phyloP scores from a whole-genome alignment of 192 early-diverging fungal genomes.

The Geranomyces variabilis region DNA sequence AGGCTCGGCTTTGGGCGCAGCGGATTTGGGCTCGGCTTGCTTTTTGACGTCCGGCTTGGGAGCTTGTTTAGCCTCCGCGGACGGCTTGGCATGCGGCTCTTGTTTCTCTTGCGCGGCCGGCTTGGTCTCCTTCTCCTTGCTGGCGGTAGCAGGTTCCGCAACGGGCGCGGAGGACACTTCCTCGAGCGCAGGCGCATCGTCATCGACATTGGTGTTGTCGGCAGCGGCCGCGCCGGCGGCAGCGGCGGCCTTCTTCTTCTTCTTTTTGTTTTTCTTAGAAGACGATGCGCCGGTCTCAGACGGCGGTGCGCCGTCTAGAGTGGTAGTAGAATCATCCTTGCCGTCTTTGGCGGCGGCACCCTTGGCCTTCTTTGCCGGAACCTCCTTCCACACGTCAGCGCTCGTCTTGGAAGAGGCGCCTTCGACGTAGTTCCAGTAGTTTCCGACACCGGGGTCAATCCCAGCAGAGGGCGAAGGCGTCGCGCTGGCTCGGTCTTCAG shows the following conservation, averaged over 20 bases:
- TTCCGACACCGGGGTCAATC: not conserved
- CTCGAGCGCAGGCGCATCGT: constrained; percentile 14
- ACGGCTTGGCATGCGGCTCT: not conserved
- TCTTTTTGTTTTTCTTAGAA: constrained; percentile 35
- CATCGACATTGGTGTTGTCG: too few species aligned
- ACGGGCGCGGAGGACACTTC: not conserved
- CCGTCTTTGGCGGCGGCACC: not conserved
- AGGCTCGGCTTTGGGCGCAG: constrained; percentile 10
- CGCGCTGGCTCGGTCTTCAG: constrained; percentile 23
- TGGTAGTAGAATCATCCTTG: not conserved
- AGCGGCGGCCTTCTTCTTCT: constrained; percentile 24
- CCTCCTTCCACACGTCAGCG: constrained; percentile 24
- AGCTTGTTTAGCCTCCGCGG: not conserved
- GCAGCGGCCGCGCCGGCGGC: not conserved
- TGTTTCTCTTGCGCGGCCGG: not conserved
- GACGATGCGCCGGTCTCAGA: constrained; percentile 32
- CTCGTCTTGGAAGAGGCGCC: not conserved
- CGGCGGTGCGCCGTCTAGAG: constrained; percentile 28
- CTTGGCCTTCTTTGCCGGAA: constrained; percentile 11
- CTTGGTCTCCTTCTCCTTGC: not conserved
- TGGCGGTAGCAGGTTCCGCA: constrained; percentile 6
- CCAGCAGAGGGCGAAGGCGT: not conserved
- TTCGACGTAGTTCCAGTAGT: constrained; percentile 22
- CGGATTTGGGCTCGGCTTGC: not conserved
- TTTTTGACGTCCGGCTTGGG: not conserved